phyloP scores from a whole-genome alignment of 2,329 filamentous ascomycete genomes.

The Zasmidium cellare region DNA sequence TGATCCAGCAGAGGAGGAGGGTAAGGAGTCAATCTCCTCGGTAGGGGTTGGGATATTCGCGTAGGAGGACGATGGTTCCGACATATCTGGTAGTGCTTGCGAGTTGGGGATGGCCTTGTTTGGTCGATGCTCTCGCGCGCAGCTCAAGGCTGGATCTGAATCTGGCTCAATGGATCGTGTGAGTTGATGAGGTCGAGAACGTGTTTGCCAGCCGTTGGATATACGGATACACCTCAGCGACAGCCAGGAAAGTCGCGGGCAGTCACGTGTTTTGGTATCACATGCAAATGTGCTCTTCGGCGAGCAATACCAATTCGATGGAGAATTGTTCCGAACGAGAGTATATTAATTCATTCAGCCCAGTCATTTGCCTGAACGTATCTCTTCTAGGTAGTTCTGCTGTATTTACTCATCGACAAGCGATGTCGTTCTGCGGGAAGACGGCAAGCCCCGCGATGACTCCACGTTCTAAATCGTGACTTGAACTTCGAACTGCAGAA shows the following conservation, averaged over 20 bases:
- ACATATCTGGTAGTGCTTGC: conserved; percentile 21
- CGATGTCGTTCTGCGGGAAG: neutral
- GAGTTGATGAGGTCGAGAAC: neutral
- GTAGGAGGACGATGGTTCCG: conserved; percentile 50
- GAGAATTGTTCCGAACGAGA: too few relatives aligned
- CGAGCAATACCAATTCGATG: too few relatives aligned
- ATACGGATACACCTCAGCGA: neutral
- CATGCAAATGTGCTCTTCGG: neutral
- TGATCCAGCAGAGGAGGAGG: conserved; percentile 50
- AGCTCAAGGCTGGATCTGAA: too few relatives aligned
- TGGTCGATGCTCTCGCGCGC: too few relatives aligned
- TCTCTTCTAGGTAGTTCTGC: neutral
- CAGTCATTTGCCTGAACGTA: neutral
- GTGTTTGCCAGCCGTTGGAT: neutral
- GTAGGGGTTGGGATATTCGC: conserved; percentile 49
- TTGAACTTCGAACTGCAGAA: neutral
- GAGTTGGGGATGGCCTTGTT: too few relatives aligned
- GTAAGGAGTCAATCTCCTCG: conserved; percentile 52
- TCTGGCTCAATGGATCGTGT: too few relatives aligned
- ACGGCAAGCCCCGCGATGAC: neutral
- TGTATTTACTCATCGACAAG: neutral
- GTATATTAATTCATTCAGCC: too few relatives aligned
- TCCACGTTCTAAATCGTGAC: neutral
- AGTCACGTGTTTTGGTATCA: neutral
- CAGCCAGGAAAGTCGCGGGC: neutral